Evolutionary conservation across 345 rosid genomes (phyloP), one percentile per base, ranked within the genome.

Genomic region (Linum trigynum): DNA sequence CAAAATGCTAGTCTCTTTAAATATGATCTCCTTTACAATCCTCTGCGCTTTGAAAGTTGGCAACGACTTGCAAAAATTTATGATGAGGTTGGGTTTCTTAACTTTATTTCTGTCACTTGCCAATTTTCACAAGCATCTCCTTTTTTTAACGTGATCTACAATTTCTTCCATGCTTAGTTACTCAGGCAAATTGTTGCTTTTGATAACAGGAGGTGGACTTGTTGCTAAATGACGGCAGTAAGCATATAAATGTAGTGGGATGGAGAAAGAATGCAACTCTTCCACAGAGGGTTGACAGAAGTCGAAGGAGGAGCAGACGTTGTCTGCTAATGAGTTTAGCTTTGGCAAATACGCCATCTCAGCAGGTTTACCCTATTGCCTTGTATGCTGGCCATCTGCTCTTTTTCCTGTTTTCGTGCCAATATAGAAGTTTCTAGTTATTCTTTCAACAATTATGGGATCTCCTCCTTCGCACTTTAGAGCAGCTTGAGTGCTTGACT

Each of bases 221-320:
- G 85, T 71, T 92, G 83, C 82, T 92, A 67, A 92, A 92, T 80
- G 99, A 92, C 78, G 99, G 99, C 69, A 92, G 99, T 68, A 92
- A 92, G 90, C 99, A 92, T 77, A 82, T 86, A 72, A 92, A 92
- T 77, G 97, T 83, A 65, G 79, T 77, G 35, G 95, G 85, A 70
- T 92, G 99, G 99, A 88, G 96, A 85, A 88, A 88, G 73, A 84
- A 77, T 84, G 81, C 81, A 58, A 74, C 77, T 74, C 75, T 88
- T 75, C 82, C 97, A 10, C 86, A 81, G 69, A 88, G 97, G 81
- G 99, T 90, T 63, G 95, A 90, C 68, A 79, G 82, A 69, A 92
- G 99, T 76, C 81, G 99, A 77, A 85, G 99, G 84, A 88, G 97
- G 79, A 92, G 97, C 67, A 80, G 97, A 66, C 96, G 96, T 51